Evolutionary conservation across 176 grass and related monocot genomes (phyloP).

Genomic region (Chrysopogon serrulatus): DNA sequence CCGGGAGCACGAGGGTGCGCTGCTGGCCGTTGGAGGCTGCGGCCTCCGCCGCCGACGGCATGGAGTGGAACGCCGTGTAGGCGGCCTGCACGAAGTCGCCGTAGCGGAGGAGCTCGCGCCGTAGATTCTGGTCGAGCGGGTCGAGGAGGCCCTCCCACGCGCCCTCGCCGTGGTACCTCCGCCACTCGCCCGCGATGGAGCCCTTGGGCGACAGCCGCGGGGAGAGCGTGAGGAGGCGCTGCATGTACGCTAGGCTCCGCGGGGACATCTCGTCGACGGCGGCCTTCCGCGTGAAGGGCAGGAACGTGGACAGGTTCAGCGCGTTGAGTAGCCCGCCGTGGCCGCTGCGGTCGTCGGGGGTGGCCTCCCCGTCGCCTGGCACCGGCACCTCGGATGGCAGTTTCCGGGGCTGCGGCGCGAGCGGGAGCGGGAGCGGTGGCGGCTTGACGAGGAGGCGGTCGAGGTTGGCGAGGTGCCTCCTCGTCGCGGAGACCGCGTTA

Average conservation of each 20-base stretch:
- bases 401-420: background rate
- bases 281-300: constrained; percentile 23
- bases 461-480: constrained; percentile 75
- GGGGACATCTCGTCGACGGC: constrained; percentile 59
- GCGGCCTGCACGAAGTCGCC: constrained; percentile 70
- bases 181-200: constrained; percentile 51
- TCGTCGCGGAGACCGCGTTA: constrained; percentile 30
- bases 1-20: constrained; percentile 40
- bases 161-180: constrained; percentile 48
- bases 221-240: constrained; percentile 52
- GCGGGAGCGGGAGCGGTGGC: constrained; percentile 19
- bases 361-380: background rate
- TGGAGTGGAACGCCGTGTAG: constrained; percentile 59
- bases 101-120: constrained; percentile 70
- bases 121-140: constrained; percentile 60
- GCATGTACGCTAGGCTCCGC: constrained; percentile 60
- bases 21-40: background rate
- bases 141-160: constrained; percentile 62
- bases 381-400: background rate
- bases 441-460: constrained; percentile 50
- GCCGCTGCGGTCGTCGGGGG: background rate
- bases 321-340: constrained; percentile 27
- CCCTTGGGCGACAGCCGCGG: constrained; percentile 48
- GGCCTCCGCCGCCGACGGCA: constrained; percentile 23
- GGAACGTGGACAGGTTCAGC: constrained; percentile 48